Evolutionary conservation across 2,329 filamentous ascomycete genomes (phyloP).

Genomic region (Diaporthe vaccinii): DNA sequence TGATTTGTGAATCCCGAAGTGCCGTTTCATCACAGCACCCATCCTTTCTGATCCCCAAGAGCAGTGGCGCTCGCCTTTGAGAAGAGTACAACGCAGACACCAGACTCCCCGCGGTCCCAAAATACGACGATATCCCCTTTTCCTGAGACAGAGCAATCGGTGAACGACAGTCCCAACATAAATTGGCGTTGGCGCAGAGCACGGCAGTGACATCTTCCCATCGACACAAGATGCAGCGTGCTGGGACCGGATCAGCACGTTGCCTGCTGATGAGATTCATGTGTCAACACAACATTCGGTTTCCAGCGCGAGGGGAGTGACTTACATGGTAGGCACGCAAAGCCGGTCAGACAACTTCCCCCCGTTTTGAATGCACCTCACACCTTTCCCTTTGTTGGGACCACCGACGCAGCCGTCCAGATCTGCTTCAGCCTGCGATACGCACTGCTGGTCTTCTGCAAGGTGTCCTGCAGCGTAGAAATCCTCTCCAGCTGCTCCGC

Average conservation of each 20-base stretch:
- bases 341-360: background rate
- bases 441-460: background rate
- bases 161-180: background rate
- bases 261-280: background rate
- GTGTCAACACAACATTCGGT: background rate
- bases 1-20: background rate
- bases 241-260: no score
- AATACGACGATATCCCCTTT: background rate
- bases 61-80: background rate
- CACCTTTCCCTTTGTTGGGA: background rate
- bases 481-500: background rate
- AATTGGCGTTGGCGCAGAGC: background rate
- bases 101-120: background rate
- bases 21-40: background rate
- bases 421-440: background rate
- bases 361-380: background rate
- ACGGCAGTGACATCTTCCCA: background rate
- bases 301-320: background rate
- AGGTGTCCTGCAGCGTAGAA: background rate
- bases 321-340: background rate
- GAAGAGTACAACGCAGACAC: background rate
- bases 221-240: background rate
- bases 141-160: background rate
- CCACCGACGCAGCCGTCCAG: background rate
- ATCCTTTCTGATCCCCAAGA: no score